Evolutionary conservation across 2,329 filamentous ascomycete species (phyloP).

Genomic region (Didymella exigua): DNA sequence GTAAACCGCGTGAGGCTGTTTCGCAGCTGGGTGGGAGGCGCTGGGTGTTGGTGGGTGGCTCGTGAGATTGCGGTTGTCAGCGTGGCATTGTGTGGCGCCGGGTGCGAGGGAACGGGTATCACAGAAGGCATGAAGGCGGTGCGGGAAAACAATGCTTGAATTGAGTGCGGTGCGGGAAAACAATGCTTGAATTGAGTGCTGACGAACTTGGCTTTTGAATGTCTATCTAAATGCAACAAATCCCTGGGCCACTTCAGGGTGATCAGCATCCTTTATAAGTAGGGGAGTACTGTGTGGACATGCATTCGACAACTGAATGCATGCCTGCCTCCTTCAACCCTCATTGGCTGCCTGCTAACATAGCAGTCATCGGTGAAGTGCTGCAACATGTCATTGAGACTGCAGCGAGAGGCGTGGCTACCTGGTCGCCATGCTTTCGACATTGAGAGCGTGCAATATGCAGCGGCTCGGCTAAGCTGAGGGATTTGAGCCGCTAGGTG

Average conservation of each 20-base stretch:
- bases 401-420: slow-evolving; percentile 3
- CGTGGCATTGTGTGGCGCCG: neutral
- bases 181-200: slow-evolving; percentile 6
- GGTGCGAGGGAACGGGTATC: neutral
- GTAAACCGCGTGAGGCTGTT: slow-evolving; percentile 8
- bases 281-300: slow-evolving; percentile 19
- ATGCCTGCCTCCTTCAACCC: slow-evolving; percentile 6
- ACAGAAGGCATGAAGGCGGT: neutral
- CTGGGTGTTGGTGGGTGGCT: neutral
- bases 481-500: neutral
- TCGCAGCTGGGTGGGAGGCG: slow-evolving; percentile 8
- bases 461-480: neutral
- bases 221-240: slow-evolving; percentile 14
- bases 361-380: slow-evolving; percentile 1
- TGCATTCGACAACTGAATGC: neutral
- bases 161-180: slow-evolving; percentile 2
- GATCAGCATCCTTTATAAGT: slow-evolving; percentile 18
- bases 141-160: slow-evolving; percentile 5
- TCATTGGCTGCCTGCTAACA: neutral
- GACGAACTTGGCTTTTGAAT: slow-evolving; percentile 10
- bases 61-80: neutral
- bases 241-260: slow-evolving; percentile 19
- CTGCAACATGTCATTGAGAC: neutral
- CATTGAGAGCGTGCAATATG: neutral
- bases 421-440: neutral